Percentiles rank a stretch among this genome's conserved stretches.
These are phyloP conservation scores for Hyphopichia fennica DNA, from an alignment of 1,139 yeast genomes.

Conservation along the genomic window DNA sequence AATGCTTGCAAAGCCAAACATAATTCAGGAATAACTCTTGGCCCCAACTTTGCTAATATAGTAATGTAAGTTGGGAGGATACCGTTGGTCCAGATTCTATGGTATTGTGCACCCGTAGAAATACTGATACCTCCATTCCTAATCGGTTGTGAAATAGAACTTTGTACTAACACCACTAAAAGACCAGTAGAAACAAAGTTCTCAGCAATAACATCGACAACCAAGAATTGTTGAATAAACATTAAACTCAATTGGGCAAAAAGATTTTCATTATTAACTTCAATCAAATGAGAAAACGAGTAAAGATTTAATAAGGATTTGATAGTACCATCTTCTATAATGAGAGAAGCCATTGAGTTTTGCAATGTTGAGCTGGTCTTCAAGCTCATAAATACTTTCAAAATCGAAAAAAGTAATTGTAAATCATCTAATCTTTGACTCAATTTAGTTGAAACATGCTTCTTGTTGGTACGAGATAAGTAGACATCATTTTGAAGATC, in stretches of 20 bases:
- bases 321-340: slow-evolving; percentile 61
- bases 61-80: slow-evolving; percentile 66
- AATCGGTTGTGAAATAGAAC: slow-evolving; percentile 67
- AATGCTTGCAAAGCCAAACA: slow-evolving; percentile 65
- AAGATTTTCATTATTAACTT: slow-evolving; percentile 60
- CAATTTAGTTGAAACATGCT: slow-evolving; percentile 29
- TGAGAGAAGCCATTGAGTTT: slow-evolving; percentile 49
- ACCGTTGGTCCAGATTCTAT: slow-evolving; percentile 81
- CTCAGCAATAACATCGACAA: slow-evolving; percentile 64
- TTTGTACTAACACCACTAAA: slow-evolving; percentile 68
- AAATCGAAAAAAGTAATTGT: slow-evolving; percentile 59
- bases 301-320: slow-evolving; percentile 64
- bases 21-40: slow-evolving; percentile 62
- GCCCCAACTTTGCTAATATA: slow-evolving; percentile 63
- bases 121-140: slow-evolving; percentile 66
- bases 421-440: slow-evolving; percentile 62
- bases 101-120: slow-evolving; percentile 52
- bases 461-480: slow-evolving; percentile 32
- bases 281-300: slow-evolving; percentile 65
- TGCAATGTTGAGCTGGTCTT: slow-evolving; percentile 52
- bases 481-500: slow-evolving; percentile 59
- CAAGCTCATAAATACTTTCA: slow-evolving; percentile 56
- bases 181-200: slow-evolving; percentile 64
- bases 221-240: slow-evolving; percentile 68
- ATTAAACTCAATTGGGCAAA: slow-evolving; percentile 74